These are phyloP conservation scores for Capsicum pubescens DNA, from an alignment of 257 asterid genomes.

Conservation along the genomic window DNA sequence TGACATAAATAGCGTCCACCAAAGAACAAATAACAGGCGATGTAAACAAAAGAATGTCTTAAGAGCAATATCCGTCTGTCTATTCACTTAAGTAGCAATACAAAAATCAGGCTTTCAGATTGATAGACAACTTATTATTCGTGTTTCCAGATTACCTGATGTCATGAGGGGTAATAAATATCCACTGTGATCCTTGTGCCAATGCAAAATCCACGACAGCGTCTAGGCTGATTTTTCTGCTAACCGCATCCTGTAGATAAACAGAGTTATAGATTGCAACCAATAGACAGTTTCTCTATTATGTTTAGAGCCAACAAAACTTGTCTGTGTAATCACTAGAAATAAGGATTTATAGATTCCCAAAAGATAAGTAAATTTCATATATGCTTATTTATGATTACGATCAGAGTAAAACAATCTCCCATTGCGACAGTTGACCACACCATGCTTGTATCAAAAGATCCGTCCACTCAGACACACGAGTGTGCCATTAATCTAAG, in stretches of 20 bases:
- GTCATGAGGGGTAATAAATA: constrained; percentile 95
- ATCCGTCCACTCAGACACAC: constrained; percentile 16
- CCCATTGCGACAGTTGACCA: not conserved
- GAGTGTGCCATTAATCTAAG: not conserved
- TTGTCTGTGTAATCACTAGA: constrained; percentile 15
- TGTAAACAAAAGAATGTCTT: not conserved
- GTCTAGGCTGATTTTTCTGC: constrained; percentile 96
- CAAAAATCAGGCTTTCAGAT: not conserved
- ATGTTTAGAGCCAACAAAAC: not conserved
- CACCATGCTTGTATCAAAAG: constrained; percentile 20
- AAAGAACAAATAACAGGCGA: not conserved
- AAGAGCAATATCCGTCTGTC: not conserved
- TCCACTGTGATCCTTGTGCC: constrained; percentile 96
- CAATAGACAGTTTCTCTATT: not conserved
- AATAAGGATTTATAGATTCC: not conserved
- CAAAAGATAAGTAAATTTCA: not conserved
- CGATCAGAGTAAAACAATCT: not conserved
- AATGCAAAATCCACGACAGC: constrained; percentile 89
- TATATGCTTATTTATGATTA: not conserved
- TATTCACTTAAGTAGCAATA: not conserved
- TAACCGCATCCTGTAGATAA: constrained; percentile 81
- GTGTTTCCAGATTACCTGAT: constrained; percentile 59
- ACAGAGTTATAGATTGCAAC: not conserved
- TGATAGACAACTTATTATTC: not conserved
- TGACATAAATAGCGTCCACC: not conserved